These are phyloP conservation scores for Euphorbia peplus DNA, from an alignment of 345 rosid species.

Conservation along the genomic window DNA sequence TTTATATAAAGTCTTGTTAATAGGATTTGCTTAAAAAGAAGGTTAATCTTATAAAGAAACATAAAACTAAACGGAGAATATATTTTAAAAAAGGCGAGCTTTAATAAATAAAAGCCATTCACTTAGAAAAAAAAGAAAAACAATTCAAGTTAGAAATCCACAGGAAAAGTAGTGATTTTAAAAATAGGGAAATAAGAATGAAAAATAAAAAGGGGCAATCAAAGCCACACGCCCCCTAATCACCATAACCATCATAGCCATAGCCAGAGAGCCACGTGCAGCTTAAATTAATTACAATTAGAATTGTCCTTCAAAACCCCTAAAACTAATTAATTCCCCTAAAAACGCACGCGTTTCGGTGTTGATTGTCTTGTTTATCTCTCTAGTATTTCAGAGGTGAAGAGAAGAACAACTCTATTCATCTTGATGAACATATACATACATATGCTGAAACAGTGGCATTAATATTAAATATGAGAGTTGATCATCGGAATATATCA, in stretches of 20 bases:
- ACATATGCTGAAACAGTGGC: neutral
- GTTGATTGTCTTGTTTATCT: conserved; percentile 16
- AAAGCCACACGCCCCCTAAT: conserved; percentile 13
- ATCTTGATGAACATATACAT: neutral
- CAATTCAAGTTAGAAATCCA: too few species aligned
- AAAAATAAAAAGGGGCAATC: neutral
- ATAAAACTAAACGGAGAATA: too few species aligned
- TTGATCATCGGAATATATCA: too few species aligned
- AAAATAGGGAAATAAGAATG: too few species aligned
- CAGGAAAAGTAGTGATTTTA: too few species aligned
- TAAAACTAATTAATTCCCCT: neutral
- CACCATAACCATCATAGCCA: conserved; percentile 12
- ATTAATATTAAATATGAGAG: too few species aligned
- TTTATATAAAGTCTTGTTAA: too few species aligned
- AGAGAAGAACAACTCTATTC: neutral
- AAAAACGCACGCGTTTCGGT: conserved; percentile 28
- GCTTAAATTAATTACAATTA: neutral
- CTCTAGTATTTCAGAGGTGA: conserved; percentile 2
- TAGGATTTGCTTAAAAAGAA: too few species aligned
- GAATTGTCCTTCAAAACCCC: neutral
- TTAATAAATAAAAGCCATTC: too few species aligned
- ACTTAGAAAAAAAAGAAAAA: too few species aligned
- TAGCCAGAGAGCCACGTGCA: conserved; percentile 4
- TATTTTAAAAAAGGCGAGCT: too few species aligned
- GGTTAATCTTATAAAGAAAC: too few species aligned